phyloP scores from a whole-genome alignment of 2,329 filamentous ascomycete species.

The Xylariales sp. region DNA sequence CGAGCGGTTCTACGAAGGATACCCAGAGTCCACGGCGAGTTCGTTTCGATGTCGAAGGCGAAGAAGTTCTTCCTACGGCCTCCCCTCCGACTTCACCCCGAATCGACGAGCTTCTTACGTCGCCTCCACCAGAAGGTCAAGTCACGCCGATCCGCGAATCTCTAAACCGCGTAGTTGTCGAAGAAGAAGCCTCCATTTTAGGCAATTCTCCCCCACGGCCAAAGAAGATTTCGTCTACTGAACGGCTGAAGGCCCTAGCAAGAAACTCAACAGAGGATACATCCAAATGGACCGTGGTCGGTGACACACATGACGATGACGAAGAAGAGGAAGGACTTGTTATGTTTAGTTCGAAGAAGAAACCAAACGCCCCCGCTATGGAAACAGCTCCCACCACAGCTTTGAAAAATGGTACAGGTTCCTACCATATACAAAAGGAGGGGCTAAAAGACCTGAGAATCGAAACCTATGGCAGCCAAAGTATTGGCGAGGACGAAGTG shows the following conservation, averaged over 20 bases:
- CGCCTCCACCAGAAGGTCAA: conserved; percentile 40
- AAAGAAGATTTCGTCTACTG: conserved; percentile 67
- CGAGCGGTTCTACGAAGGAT: conserved; percentile 60
- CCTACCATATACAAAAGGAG: conserved; percentile 9
- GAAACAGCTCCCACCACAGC: background rate
- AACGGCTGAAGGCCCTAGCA: conserved; percentile 64
- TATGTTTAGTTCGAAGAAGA: conserved; percentile 42
- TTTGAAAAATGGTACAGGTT: conserved; percentile 6
- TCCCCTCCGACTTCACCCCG: conserved; percentile 59
- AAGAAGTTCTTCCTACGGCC: conserved; percentile 69
- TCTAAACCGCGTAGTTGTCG: conserved; percentile 44
- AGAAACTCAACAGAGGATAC: conserved; percentile 63
- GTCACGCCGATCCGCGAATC: conserved; percentile 40
- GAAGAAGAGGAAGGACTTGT: conserved; percentile 49
- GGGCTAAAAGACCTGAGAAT: background rate
- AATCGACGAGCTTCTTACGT: conserved; percentile 45
- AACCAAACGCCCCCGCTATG: conserved; percentile 20
- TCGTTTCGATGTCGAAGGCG: conserved; percentile 70
- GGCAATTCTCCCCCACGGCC: conserved; percentile 55
- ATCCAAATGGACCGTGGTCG: conserved; percentile 64
- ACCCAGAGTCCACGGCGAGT: conserved; percentile 69
- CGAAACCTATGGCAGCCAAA: conserved; percentile 34
- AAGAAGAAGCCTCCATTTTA: conserved; percentile 51
- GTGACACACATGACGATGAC: conserved; percentile 47
- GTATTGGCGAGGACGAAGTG: conserved; percentile 34